Evolutionary conservation across 2,329 filamentous ascomycete species (phyloP), one percentile per base, ranked within the genome.

Genomic region (Fusarium tjaetaba): DNA sequence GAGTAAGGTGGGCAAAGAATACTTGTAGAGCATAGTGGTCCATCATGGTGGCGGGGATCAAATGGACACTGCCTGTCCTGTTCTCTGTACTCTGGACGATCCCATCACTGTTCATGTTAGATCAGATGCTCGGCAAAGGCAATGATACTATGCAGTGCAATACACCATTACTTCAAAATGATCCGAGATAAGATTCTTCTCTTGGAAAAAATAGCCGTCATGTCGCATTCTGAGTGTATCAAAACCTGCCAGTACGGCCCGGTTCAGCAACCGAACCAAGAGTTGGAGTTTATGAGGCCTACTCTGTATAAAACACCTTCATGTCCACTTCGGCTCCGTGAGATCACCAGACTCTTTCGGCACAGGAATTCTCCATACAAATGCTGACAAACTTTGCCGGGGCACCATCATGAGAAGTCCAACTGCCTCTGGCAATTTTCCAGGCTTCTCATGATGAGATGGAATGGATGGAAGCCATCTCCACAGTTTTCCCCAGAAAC

Each of bases 401-500:
- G 16, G 20, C 48, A 60, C 43, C 30, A 28, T 55, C 48, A 62
- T 68, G 32, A 36, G 28, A 53, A 39, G 41, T 45, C 13, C 36
- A 38, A 28, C 48, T 24, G 15, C 41, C 10, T 36, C 20, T n/a
- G 24, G 24, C 18, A 68, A 48, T 18, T 38, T 58, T 22, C n/a
- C 30, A 18, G 18, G 11, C n/a, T 30, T 39, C 22, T 64, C 65
- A 65, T 70, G 13, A 70, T 70, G 62, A 62, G 43, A 36, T 18
- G 16, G 15, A 46, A 28, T 10, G 18, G 43, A 28, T 10, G 20
- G 43, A 49, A 26, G 56, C 26, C 30, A 57, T 46, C 71, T 65
- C 71, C 71, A 73, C 62, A 68, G 56, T 61, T 60, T 65, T 45
- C 71, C 70, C 68, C 61, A 70, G 62, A 65, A 36, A 32, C 52